phyloP scores from a whole-genome alignment of 768 basidiomycete genomes.

The Phylloporus sp. region DNA sequence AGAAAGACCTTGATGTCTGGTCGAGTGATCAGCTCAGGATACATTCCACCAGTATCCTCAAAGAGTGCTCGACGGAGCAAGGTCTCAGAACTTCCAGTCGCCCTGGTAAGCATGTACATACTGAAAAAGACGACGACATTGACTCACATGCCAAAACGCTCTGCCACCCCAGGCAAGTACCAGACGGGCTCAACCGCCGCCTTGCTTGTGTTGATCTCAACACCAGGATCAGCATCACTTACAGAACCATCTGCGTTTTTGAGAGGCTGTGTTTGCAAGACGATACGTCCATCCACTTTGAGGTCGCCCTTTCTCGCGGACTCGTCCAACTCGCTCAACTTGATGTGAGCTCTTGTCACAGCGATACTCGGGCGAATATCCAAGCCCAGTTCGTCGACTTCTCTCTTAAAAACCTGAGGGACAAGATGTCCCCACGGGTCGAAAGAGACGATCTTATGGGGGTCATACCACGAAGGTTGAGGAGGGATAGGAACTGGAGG shows the following conservation, averaged over 20 bases:
- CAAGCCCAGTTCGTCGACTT: conserved; percentile 61
- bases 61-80: conserved; percentile 88
- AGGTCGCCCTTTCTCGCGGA: conserved; percentile 69
- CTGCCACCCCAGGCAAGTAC: conserved; percentile 91
- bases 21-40: conserved; percentile 91
- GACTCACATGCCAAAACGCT: conserved; percentile 86
- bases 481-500: conserved; percentile 79
- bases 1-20: conserved; percentile 95
- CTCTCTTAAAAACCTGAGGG: conserved; percentile 61
- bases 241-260: conserved; percentile 59
- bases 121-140: not conserved
- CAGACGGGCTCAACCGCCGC: conserved; percentile 97
- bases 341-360: conserved; percentile 90
- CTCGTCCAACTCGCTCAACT: conserved; percentile 90
- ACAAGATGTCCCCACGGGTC: conserved; percentile 94
- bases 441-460: conserved; percentile 81
- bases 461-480: conserved; percentile 73
- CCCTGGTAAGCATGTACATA: not conserved
- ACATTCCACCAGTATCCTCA: conserved; percentile 95
- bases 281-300: conserved; percentile 76
- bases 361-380: conserved; percentile 93
- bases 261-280: conserved; percentile 63
- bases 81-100: conserved; percentile 61
- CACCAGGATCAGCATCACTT: conserved; percentile 61
- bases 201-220: conserved; percentile 87